Evolutionary conservation across 495 filamentous ascomycete genomes (phyloP).

Genomic region (Aspergillus olivimuriae): DNA sequence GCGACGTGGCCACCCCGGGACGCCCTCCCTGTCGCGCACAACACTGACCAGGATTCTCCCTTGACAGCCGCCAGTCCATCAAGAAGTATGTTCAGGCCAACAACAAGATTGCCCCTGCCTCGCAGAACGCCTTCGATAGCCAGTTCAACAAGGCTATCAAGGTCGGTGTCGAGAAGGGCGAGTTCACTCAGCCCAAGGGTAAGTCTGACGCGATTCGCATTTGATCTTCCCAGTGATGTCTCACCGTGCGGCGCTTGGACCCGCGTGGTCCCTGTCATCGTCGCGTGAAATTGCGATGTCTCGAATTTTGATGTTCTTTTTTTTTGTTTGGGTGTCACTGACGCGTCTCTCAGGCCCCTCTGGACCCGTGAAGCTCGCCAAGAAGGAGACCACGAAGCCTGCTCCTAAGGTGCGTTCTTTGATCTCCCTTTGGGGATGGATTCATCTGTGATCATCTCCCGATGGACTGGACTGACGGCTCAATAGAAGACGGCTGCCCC

Average conservation of each 20-base stretch:
- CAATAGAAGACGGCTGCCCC: slow-evolving; percentile 40
- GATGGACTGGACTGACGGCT: no score
- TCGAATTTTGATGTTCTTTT: slow-evolving; percentile 1
- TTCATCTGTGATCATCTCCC: neutral
- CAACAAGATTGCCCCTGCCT: slow-evolving; percentile 72
- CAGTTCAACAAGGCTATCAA: slow-evolving; percentile 93
- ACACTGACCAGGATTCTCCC: slow-evolving; percentile 11
- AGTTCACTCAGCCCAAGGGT: slow-evolving; percentile 96
- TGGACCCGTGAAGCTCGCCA: slow-evolving; percentile 92
- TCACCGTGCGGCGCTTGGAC: no score
- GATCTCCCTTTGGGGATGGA: neutral
- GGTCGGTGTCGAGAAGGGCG: slow-evolving; percentile 79
- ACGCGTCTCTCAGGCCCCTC: slow-evolving; percentile 64
- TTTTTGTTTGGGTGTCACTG: slow-evolving; percentile 22
- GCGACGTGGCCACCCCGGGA: slow-evolving; percentile 15
- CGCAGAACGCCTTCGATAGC: slow-evolving; percentile 71
- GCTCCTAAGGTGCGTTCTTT: slow-evolving; percentile 31
- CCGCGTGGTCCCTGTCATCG: no score
- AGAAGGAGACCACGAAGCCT: slow-evolving; percentile 73
- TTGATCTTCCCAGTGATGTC: neutral
- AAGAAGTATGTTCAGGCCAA: slow-evolving; percentile 98
- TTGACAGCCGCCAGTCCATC: slow-evolving; percentile 77
- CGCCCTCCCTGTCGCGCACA: slow-evolving; percentile 7
- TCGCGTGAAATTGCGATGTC: no score
- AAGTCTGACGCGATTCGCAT: slow-evolving; percentile 28